A percentile compares a stretch with the other conserved stretches of the same genome.
Evolutionary conservation across 2,329 filamentous ascomycete genomes (phyloP).

Genomic region (Penicillium sp.): DNA sequence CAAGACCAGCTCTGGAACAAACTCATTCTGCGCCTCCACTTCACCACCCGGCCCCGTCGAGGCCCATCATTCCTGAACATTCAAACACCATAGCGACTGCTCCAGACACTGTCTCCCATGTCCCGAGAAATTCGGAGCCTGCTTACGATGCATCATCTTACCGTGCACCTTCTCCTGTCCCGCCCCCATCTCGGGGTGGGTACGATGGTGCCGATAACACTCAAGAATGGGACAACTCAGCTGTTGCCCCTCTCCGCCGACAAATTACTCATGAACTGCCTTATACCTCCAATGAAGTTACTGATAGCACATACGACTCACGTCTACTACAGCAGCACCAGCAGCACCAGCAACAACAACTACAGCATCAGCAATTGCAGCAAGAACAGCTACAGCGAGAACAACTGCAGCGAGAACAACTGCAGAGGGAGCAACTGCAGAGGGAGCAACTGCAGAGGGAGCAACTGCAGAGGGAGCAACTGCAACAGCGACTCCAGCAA

Average conservation of each 20-base stretch:
- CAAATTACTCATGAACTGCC: conserved; percentile 19
- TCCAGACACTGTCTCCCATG: conserved; percentile 64
- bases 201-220: conserved; percentile 29
- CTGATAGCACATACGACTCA: conserved; percentile 17
- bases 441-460: background rate
- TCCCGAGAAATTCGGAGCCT: conserved; percentile 62
- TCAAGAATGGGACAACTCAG: conserved; percentile 20
- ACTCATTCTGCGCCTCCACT: conserved; percentile 15
- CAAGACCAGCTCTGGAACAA: conserved; percentile 24
- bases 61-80: conserved; percentile 20
- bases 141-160: conserved; percentile 40
- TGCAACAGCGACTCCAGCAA: background rate
- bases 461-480: background rate
- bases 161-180: conserved; percentile 18
- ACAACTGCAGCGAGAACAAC: background rate
- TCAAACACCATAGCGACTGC: conserved; percentile 36
- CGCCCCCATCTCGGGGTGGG: conserved; percentile 9
- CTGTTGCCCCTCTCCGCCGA: conserved; percentile 15
- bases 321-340: conserved; percentile 15
- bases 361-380: background rate
- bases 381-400: background rate
- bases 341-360: background rate
- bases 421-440: background rate
- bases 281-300: conserved; percentile 17
- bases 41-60: conserved; percentile 18